phyloP scores from a whole-genome alignment of 208 protist genomes.

The Acanthamoeba sp. region DNA sequence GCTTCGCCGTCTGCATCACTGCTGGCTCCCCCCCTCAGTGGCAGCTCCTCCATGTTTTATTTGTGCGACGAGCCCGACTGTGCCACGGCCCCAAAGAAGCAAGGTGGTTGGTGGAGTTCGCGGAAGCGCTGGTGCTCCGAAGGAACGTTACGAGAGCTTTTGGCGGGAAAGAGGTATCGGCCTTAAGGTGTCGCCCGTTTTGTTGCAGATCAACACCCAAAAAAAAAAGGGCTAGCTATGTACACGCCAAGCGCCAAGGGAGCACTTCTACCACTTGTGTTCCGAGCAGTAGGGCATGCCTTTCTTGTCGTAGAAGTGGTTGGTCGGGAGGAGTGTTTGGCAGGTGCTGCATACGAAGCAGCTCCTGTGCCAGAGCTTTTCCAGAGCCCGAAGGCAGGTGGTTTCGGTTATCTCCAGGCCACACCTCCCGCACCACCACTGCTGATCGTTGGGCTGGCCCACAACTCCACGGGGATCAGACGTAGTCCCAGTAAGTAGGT shows the following conservation, averaged over 20 bases:
- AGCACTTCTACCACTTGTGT: slow-evolving; percentile 12
- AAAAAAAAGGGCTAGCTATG: no score
- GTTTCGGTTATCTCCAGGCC: background rate
- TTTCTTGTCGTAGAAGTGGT: background rate
- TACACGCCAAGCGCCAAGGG: no score
- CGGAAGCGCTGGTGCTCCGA: no score
- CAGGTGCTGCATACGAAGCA: background rate
- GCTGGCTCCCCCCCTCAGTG: background rate
- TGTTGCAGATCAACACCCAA: no score
- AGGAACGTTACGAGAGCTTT: no score
- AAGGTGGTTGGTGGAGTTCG: no score
- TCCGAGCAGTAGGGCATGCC: background rate
- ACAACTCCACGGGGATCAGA: no score
- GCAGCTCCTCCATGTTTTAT: background rate
- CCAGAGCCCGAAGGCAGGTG: background rate
- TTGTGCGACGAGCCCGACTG: no score
- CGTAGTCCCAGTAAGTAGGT: background rate
- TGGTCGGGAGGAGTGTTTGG: background rate
- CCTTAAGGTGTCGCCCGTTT: no score
- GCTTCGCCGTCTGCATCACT: background rate
- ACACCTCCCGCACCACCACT: background rate
- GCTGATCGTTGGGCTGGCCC: background rate
- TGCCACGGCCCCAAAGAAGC: no score
- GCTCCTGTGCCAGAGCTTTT: background rate
- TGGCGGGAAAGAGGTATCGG: no score